These are phyloP conservation scores for Aureobasidium subglaciale DNA, from an alignment of 2,329 filamentous ascomycete genomes.

Conservation along the genomic window DNA sequence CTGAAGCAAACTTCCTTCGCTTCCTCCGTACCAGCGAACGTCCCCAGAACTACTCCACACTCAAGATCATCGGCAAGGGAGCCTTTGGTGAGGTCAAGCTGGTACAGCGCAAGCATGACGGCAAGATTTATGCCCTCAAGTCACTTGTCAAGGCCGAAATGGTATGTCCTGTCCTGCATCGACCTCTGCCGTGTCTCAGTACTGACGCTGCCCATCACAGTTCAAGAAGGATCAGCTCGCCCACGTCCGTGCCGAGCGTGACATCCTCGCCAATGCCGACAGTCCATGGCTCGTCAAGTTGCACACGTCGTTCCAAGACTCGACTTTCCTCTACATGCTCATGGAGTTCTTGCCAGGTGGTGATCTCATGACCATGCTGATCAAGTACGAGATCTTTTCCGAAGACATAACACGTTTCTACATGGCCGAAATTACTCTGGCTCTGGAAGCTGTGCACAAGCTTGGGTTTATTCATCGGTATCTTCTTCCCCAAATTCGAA, in stretches of 20 bases:
- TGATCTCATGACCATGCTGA: slow-evolving; percentile 99
- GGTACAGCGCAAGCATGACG: slow-evolving; percentile 91
- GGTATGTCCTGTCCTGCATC: too few species aligned
- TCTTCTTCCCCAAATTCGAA: too few species aligned
- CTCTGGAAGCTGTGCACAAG: slow-evolving; percentile 98
- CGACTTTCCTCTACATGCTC: slow-evolving; percentile 93
- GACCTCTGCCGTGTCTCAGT: too few species aligned
- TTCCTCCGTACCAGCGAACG: slow-evolving; percentile 90
- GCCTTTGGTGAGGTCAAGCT: slow-evolving; percentile 98
- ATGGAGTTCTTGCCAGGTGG: slow-evolving; percentile 99
- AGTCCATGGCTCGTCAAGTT: slow-evolving; percentile 99
- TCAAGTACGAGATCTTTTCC: slow-evolving; percentile 99
- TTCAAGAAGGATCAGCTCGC: slow-evolving; percentile 98
- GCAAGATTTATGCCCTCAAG: slow-evolving; percentile 97
- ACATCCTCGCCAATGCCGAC: slow-evolving; percentile 97
- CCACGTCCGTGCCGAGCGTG: slow-evolving; percentile 93
- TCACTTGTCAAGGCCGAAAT: slow-evolving; percentile 98
- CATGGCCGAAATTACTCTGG: slow-evolving; percentile 95
- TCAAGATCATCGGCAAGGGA: slow-evolving; percentile 98
- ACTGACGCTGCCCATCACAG: slow-evolving; percentile 24
- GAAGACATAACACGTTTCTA: slow-evolving; percentile 99
- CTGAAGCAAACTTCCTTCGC: slow-evolving; percentile 86
- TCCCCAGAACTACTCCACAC: slow-evolving; percentile 87
- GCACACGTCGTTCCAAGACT: slow-evolving; percentile 95
- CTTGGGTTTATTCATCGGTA: slow-evolving; percentile 97